These are phyloP conservation scores for Fusarium sp. DNA, from an alignment of 2,329 filamentous ascomycete species.

Conservation along the genomic window DNA sequence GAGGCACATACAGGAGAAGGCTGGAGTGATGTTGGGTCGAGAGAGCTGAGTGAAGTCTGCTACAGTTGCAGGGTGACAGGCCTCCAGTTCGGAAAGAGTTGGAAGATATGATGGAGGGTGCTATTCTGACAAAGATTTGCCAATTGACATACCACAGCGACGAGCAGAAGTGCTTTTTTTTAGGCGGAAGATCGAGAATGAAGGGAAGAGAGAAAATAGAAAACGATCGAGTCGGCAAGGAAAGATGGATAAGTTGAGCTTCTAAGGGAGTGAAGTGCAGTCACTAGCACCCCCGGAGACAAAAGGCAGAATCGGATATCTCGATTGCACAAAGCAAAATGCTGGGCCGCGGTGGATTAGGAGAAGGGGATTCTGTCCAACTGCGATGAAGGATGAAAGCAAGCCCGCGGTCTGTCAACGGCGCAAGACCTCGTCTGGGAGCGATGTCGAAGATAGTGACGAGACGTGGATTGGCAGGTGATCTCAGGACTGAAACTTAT, in stretches of 20 bases:
- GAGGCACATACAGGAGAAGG: slow-evolving; percentile 37
- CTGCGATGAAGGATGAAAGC: slow-evolving; percentile 25
- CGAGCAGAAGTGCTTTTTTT: slow-evolving; percentile 28
- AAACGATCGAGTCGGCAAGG: slow-evolving; percentile 2
- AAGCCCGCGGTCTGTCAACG: slow-evolving; percentile 35
- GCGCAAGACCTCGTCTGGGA: slow-evolving; percentile 38
- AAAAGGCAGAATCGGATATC: slow-evolving; percentile 44
- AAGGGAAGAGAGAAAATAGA: slow-evolving; percentile 24
- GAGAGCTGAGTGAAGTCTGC: slow-evolving; percentile 10
- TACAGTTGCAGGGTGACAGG: slow-evolving; percentile 22
- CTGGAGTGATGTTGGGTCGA: slow-evolving; percentile 22
- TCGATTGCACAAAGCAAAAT: slow-evolving; percentile 42
- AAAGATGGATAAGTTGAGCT: slow-evolving; percentile 23
- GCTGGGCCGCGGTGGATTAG: slow-evolving; percentile 33
- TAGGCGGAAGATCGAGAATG: slow-evolving; percentile 9
- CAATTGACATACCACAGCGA: slow-evolving; percentile 39
- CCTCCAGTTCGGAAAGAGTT: slow-evolving; percentile 22
- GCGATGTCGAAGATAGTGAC: slow-evolving; percentile 27
- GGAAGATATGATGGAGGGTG: slow-evolving; percentile 26
- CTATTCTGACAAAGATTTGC: slow-evolving; percentile 21
- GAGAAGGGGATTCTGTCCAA: slow-evolving; percentile 38
- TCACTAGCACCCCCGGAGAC: slow-evolving; percentile 37
- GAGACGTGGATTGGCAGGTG: slow-evolving; percentile 40
- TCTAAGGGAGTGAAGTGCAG: slow-evolving; percentile 33
- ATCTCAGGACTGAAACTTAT: slow-evolving; percentile 39